These are phyloP conservation scores for Scytalidium lignicola DNA, from an alignment of 2,329 filamentous ascomycete species.

Conservation along the genomic window DNA sequence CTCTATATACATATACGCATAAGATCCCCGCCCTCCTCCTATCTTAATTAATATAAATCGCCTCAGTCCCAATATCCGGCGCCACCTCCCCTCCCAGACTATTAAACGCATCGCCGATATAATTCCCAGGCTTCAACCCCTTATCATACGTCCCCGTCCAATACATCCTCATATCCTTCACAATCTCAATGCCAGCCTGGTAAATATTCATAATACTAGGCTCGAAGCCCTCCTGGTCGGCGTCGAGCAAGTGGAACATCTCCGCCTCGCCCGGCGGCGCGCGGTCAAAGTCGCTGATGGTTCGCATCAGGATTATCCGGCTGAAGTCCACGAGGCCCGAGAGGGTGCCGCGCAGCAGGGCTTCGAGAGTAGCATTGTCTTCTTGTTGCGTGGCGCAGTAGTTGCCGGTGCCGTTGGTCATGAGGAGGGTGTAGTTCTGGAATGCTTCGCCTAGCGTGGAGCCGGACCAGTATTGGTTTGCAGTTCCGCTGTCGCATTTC, in stretches of 20 bases:
- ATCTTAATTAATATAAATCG: neutral
- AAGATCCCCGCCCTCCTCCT: too few relatives aligned
- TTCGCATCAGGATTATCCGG: constrained; percentile 61
- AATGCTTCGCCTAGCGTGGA: constrained; percentile 54
- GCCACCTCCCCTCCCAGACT: constrained; percentile 49
- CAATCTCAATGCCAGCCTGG: constrained; percentile 57
- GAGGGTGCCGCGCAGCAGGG: constrained; percentile 52
- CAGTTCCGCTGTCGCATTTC: constrained; percentile 63
- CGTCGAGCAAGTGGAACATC: constrained; percentile 52
- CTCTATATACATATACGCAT: too few relatives aligned
- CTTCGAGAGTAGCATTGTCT: constrained; percentile 63
- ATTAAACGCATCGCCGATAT: constrained; percentile 67
- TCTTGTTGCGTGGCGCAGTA: constrained; percentile 70
- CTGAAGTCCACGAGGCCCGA: constrained; percentile 56
- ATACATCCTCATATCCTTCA: constrained; percentile 50
- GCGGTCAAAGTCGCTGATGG: constrained; percentile 65
- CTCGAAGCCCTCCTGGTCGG: constrained; percentile 57
- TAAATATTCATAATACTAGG: constrained; percentile 61
- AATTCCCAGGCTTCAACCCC: constrained; percentile 56
- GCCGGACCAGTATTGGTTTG: constrained; percentile 68
- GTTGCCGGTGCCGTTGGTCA: constrained; percentile 60
- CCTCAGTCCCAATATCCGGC: constrained; percentile 55
- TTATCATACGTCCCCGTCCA: constrained; percentile 54
- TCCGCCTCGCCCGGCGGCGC: constrained; percentile 51
- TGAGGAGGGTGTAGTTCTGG: constrained; percentile 53